Evolutionary conservation across 176 grass and related monocot species (phyloP).

Genomic region (Carex pumila): DNA sequence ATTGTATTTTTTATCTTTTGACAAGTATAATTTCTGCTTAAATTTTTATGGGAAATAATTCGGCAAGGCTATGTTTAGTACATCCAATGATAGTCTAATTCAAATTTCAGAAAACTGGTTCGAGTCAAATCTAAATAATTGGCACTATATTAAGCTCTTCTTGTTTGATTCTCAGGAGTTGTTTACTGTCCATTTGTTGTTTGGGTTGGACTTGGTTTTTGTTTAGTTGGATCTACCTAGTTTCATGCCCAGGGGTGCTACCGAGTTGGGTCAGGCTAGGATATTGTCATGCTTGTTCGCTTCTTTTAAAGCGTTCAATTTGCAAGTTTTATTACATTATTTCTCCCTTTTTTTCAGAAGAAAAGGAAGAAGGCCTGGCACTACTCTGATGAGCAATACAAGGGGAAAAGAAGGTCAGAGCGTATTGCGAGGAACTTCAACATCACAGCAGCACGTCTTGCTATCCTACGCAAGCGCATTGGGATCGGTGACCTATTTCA

Average conservation of each 20-base stretch:
- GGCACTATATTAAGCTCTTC: background rate
- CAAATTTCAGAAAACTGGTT: background rate
- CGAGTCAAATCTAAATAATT: background rate
- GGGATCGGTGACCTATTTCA: constrained; percentile 69
- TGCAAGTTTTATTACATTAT: background rate
- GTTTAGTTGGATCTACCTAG: background rate
- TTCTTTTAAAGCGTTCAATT: background rate
- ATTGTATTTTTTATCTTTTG: background rate
- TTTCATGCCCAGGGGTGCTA: background rate
- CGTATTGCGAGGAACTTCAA: constrained; percentile 67
- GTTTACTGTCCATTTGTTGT: background rate
- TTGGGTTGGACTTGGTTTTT: too few species aligned
- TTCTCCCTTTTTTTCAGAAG: constrained; percentile 47
- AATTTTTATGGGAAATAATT: background rate
- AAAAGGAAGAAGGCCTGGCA: constrained; percentile 35
- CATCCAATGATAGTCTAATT: background rate
- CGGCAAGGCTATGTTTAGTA: background rate
- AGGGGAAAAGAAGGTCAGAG: constrained; percentile 80
- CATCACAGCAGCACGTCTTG: constrained; percentile 50
- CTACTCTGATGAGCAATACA: constrained; percentile 21
- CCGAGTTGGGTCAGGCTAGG: background rate
- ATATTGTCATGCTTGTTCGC: background rate
- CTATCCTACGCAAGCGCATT: constrained; percentile 60
- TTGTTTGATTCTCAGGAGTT: background rate
- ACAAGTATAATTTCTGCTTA: background rate